Percentiles rank a stretch among this genome's conserved stretches.
Conservation (phyloP, 441 rosid species). For the Aquilaria agallochum region DNA sequence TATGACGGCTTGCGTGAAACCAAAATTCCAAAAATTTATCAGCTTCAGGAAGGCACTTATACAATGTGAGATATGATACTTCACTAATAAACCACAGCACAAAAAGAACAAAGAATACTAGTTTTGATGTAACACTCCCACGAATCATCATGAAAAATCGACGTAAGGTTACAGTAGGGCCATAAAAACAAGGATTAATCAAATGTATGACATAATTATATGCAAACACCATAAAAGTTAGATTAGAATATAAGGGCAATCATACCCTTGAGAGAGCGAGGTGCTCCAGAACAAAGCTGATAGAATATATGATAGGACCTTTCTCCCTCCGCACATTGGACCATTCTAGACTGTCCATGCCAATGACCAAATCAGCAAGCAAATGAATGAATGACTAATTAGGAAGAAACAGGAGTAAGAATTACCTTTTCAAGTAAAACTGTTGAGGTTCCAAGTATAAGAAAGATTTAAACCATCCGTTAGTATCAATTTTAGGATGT, state of each 20-base stretch:
- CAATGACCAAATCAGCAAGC: constrained; percentile 20
- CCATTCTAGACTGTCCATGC: constrained; percentile 91
- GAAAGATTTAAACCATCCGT: constrained; percentile 27
- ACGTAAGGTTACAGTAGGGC: too few relatives aligned
- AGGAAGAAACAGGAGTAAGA: constrained; percentile 15
- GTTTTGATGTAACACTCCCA: too few relatives aligned
- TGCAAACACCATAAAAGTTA: too few relatives aligned
- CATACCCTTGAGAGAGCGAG: constrained; percentile 72
- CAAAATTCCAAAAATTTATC: too few relatives aligned
- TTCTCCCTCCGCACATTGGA: constrained; percentile 95
- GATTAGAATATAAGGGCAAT: neutral
- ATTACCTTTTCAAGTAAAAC: constrained; percentile 98
- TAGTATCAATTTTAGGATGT: constrained; percentile 21
- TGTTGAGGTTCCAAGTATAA: constrained; percentile 33
- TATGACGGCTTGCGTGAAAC: too few relatives aligned
- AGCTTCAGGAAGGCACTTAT: too few relatives aligned
- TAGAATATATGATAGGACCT: constrained; percentile 99
- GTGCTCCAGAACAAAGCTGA: constrained; percentile 99
- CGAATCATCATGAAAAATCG: too few relatives aligned
- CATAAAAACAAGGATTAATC: too few relatives aligned
- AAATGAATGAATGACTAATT: constrained; percentile 10
- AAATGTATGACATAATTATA: too few relatives aligned
- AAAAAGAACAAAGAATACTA: too few relatives aligned
- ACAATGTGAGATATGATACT: too few relatives aligned
- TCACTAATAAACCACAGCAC: too few relatives aligned